Percentiles rank a stretch among this genome's conserved stretches.
These are phyloP conservation scores for Auricularia sp. DNA, from an alignment of 768 basidiomycete genomes.

Conservation along the genomic window DNA sequence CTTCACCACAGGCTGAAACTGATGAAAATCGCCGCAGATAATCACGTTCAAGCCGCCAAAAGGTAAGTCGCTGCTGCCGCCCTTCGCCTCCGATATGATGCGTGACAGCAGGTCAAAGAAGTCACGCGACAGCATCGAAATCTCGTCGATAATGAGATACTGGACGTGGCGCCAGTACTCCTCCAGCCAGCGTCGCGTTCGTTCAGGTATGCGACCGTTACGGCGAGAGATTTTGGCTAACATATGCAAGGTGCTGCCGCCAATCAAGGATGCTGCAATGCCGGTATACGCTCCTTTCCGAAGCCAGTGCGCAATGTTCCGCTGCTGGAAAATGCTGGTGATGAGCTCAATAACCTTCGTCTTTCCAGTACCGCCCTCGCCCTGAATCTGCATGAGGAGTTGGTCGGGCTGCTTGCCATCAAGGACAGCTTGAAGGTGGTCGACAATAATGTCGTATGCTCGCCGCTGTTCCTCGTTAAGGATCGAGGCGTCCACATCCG, in stretches of 20 bases:
- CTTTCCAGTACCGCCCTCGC: slow-evolving; percentile 37
- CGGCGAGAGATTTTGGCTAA: background rate
- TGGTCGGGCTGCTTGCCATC: slow-evolving; percentile 14
- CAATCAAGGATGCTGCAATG: slow-evolving; percentile 30
- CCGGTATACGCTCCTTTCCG: slow-evolving; percentile 31
- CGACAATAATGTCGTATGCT: slow-evolving; percentile 27
- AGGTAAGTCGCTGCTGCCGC: slow-evolving; percentile 5
- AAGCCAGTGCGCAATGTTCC: slow-evolving; percentile 9
- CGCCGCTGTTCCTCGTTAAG: slow-evolving; percentile 25
- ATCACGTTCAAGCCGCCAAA: slow-evolving; percentile 28
- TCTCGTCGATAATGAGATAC: slow-evolving; percentile 21
- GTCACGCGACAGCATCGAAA: background rate
- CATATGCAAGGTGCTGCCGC: slow-evolving; percentile 13
- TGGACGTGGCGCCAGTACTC: background rate
- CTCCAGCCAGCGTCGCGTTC: background rate
- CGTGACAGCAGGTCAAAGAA: background rate
- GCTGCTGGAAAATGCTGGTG: slow-evolving; percentile 21
- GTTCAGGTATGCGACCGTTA: background rate
- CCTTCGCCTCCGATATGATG: background rate
- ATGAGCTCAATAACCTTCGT: slow-evolving; percentile 30
- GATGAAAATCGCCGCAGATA: slow-evolving; percentile 33
- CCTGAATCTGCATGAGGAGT: slow-evolving; percentile 29
- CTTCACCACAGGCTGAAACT: slow-evolving; percentile 31
- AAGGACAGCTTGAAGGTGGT: slow-evolving; percentile 18
- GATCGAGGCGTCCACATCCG: background rate